A percentile compares a stretch with the other conserved stretches of the same genome.
phyloP scores from a whole-genome alignment of 208 protist species.

The Strigomonas culicis region DNA sequence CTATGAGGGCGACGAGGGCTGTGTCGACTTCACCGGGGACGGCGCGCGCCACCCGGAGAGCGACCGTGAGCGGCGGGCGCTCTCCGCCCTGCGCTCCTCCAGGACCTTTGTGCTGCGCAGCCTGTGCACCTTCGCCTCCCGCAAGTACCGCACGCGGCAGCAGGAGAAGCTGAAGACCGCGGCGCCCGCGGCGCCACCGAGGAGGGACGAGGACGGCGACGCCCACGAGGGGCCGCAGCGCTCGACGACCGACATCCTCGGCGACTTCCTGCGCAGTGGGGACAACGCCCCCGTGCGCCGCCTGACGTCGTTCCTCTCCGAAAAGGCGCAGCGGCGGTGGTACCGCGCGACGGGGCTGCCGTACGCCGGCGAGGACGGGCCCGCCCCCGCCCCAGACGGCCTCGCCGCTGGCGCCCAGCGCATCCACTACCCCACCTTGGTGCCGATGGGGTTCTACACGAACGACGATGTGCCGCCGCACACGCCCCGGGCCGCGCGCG shows the following conservation, averaged over 20 bases:
- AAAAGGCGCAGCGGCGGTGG: neutral
- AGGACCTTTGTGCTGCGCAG: slow-evolving; percentile 63
- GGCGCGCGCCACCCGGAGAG: slow-evolving; percentile 7
- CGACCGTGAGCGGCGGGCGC: slow-evolving; percentile 22
- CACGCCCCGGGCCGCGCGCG: too few species aligned
- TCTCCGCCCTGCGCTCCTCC: slow-evolving; percentile 41
- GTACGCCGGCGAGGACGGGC: neutral
- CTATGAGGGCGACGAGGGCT: slow-evolving; percentile 25
- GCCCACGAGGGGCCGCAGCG: neutral
- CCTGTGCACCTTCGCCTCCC: slow-evolving; percentile 41
- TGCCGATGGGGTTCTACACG: neutral
- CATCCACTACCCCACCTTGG: neutral
- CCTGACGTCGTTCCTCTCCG: neutral
- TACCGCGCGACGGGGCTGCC: neutral
- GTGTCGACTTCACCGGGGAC: neutral
- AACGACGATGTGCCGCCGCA: neutral
- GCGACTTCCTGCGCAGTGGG: neutral
- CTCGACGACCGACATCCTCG: slow-evolving; percentile 6
- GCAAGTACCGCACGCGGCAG: neutral
- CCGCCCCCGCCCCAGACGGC: too few species aligned
- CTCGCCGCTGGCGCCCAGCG: neutral
- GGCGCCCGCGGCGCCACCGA: neutral
- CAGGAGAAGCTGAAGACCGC: neutral
- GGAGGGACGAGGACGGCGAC: neutral
- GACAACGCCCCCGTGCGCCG: neutral